These are phyloP conservation scores for Linderina pennispora DNA, from an alignment of 192 early-diverging fungal species.

Conservation along the genomic window DNA sequence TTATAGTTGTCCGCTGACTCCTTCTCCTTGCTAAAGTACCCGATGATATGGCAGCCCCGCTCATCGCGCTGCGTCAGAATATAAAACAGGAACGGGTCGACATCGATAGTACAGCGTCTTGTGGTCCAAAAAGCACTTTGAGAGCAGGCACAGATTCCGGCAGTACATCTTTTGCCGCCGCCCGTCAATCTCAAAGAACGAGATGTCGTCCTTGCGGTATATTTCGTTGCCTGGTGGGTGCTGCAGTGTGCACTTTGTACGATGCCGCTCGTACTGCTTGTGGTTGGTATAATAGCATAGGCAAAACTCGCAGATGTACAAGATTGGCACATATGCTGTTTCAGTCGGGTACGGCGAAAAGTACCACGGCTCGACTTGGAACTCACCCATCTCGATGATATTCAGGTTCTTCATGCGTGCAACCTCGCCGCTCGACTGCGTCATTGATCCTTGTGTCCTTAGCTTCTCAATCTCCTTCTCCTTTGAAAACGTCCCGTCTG, in stretches of 20 bases:
- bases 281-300: conserved; percentile 71
- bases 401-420: conserved; percentile 94
- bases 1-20: conserved; percentile 96
- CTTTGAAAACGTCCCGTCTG: conserved; percentile 78
- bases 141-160: conserved; percentile 91
- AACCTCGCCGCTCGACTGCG: conserved; percentile 90
- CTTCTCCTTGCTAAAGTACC: conserved; percentile 99
- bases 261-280: conserved; percentile 74
- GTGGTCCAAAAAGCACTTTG: conserved; percentile 98
- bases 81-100: conserved; percentile 98
- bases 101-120: conserved; percentile 98
- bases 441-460: conserved; percentile 90
- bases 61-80: conserved; percentile 87
- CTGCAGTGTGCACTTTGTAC: conserved; percentile 78
- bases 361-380: conserved; percentile 96
- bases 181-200: conserved; percentile 98
- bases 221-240: conserved; percentile 99
- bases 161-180: conserved; percentile 88
- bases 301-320: conserved; percentile 98
- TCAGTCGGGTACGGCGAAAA: conserved; percentile 96
- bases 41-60: conserved; percentile 83
- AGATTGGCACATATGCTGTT: conserved; percentile 62
- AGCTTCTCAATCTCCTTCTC: conserved; percentile 96
- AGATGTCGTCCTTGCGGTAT: conserved; percentile 84
- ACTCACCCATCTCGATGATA: conserved; percentile 84